Evolutionary conservation across 148 eudicot genomes (phyloP), one percentile per base, ranked within the genome.

Genomic region (Suaeda aralocaspica): DNA sequence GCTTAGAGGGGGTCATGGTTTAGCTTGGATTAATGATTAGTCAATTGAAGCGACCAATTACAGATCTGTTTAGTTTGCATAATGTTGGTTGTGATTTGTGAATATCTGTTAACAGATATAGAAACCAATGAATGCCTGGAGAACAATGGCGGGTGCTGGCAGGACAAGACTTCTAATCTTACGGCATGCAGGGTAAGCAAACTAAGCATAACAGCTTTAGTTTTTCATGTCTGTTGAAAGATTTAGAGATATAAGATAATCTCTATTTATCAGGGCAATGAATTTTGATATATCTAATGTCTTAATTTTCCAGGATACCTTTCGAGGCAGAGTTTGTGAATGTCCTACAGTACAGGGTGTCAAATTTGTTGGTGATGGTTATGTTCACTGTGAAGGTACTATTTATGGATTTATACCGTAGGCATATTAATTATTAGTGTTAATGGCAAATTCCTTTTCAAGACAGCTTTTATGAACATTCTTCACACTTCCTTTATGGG

Each of bases 181-280:
- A 86, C 98, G 63, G 96, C 98, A 48, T 93, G 98, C 85, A 89
- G 87, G 89, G 98, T 93, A 81, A 60, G 98, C 85, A 89, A 85
- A 88, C 96, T 93, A 81, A 60, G 70, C 52, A 36, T 12, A 62
- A 21, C 29, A 31, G 5, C 22, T 45, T 5, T 33, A 19, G 15
- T 56, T 56, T 28, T 9, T 51, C 12, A 21, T 11, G 6, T 25
- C 30, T 22, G 22, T 70, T 44, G 19, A 39, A 42, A 62, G 56
- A 34, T 1, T 15, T 49, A 36, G 49, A 51, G 33, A 30, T 16
- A 21, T 4, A 25, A 36, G 42, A 77, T 21, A 66, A 39, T 31
- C 11, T 46, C 28, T 66, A 16, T 49, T 30, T 22, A 1, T 16
- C 30, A 22, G 25, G 50, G 53, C 45, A 29, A 45, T 68, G 34